phyloP scores from a whole-genome alignment of 352 stramenopile species.

The Phytophthora cryptogea region DNA sequence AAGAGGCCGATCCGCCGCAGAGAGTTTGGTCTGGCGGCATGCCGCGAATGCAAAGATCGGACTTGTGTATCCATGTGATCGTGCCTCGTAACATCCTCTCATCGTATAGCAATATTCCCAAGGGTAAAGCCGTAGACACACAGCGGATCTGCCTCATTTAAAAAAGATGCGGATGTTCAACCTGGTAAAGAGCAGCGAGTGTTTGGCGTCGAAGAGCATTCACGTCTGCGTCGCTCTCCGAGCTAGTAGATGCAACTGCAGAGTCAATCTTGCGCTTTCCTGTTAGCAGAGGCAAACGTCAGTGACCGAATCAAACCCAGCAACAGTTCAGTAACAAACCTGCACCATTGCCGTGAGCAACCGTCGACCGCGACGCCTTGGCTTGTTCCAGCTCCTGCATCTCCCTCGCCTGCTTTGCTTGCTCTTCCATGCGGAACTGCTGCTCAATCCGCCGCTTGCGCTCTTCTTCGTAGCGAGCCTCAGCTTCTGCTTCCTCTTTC shows the following conservation, averaged over 20 bases:
- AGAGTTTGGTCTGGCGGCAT: slow-evolving; percentile 20
- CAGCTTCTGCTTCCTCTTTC: slow-evolving; percentile 42
- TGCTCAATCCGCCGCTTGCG: slow-evolving; percentile 53
- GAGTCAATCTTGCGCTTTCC: slow-evolving; percentile 61
- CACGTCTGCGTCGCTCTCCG: slow-evolving; percentile 45
- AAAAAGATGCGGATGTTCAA: slow-evolving; percentile 62
- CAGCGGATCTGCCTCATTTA: slow-evolving; percentile 11
- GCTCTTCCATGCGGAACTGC: slow-evolving; percentile 72
- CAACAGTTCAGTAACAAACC: slow-evolving; percentile 3
- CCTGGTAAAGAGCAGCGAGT: slow-evolving; percentile 70
- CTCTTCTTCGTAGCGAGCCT: slow-evolving; percentile 42
- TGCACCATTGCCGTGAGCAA: slow-evolving; percentile 34
- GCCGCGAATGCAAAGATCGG: slow-evolving; percentile 20
- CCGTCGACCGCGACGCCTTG: slow-evolving; percentile 7
- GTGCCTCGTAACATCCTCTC: slow-evolving; percentile 14
- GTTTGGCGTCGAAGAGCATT: slow-evolving; percentile 57
- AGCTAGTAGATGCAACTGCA: slow-evolving; percentile 11
- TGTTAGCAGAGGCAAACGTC: not conserved
- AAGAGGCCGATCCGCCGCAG: slow-evolving; percentile 7
- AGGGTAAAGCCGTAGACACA: slow-evolving; percentile 4
- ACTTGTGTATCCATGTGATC: slow-evolving; percentile 12
- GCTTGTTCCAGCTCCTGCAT: slow-evolving; percentile 46
- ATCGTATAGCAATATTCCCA: slow-evolving; percentile 11
- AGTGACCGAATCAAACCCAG: not conserved
- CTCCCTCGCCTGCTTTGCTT: slow-evolving; percentile 58